Evolutionary conservation across 192 early-diverging fungal genomes (phyloP).

Genomic region (Coemansia umbellata): DNA sequence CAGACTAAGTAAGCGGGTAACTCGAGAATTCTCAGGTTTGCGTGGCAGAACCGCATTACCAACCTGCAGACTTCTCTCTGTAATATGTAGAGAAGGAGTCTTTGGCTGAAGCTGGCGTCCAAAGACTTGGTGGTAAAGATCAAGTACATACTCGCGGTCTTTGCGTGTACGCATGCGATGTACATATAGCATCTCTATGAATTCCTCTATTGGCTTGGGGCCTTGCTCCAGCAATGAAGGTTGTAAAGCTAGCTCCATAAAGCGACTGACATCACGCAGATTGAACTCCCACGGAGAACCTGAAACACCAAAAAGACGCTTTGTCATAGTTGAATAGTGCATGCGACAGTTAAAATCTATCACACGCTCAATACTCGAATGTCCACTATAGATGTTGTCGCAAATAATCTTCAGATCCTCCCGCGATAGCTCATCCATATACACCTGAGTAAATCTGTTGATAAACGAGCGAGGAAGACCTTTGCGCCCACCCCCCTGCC

Average conservation of each 20-base stretch:
- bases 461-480: constrained; percentile 97
- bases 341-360: constrained; percentile 79
- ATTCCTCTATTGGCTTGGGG: constrained; percentile 48
- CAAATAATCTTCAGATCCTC: constrained; percentile 81
- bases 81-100: constrained; percentile 47
- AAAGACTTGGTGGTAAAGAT: constrained; percentile 58
- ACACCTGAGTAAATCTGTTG: constrained; percentile 95
- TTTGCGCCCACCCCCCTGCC: constrained; percentile 96
- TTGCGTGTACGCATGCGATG: constrained; percentile 82
- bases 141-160: constrained; percentile 63
- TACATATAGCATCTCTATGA: constrained; percentile 79
- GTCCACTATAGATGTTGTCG: constrained; percentile 43
- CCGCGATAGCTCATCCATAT: constrained; percentile 75
- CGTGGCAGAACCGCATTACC: constrained; percentile 63
- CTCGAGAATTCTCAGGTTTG: constrained; percentile 8
- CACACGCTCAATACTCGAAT: constrained; percentile 39
- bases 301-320: constrained; percentile 65
- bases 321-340: constrained; percentile 80
- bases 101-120: constrained; percentile 5
- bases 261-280: constrained; percentile 92
- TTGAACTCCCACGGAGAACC: constrained; percentile 99
- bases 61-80: constrained; percentile 53
- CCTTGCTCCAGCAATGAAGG: constrained; percentile 13
- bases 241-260: constrained; percentile 72
- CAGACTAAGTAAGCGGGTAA: constrained; percentile 57